Conservation (phyloP, 805 yeast genomes). For the Tetrapisispora iriomotensis region DNA sequence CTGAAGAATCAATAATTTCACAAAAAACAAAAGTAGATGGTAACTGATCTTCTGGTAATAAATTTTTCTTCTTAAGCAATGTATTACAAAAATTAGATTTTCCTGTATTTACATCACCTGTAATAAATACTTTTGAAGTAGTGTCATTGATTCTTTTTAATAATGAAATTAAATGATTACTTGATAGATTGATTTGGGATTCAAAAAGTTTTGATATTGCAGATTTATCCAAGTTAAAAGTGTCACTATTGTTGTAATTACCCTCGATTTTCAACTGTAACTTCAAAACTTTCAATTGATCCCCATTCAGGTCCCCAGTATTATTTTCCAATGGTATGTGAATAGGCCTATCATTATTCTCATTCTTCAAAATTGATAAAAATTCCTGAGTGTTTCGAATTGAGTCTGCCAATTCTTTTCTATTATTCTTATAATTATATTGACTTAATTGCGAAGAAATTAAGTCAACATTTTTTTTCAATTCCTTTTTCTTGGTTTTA, state of each 20-base stretch:
- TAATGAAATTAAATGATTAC: conserved; percentile 59
- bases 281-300: conserved; percentile 20
- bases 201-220: conserved; percentile 63
- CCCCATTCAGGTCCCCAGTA: conserved; percentile 22
- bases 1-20: conserved; percentile 79
- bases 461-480: conserved; percentile 12
- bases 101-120: conserved; percentile 96
- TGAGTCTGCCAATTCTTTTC: conserved; percentile 52
- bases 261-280: conserved; percentile 23
- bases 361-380: conserved; percentile 41
- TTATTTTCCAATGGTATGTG: conserved; percentile 44
- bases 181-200: conserved; percentile 53
- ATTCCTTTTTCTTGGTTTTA: conserved; percentile 2
- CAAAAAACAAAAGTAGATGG: conserved; percentile 96
- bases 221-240: conserved; percentile 43
- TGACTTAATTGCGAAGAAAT: conserved; percentile 46
- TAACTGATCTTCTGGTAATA: conserved; percentile 89
- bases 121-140: conserved; percentile 85
- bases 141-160: conserved; percentile 84
- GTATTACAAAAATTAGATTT: conserved; percentile 95
- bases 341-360: conserved; percentile 52
- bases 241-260: conserved; percentile 31
- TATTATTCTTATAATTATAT: conserved; percentile 64
- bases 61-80: conserved; percentile 56
- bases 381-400: conserved; percentile 45